Base-by-base conservation (phyloP, 768 basidiomycete genomes). In the Amanita muscaria region DNA sequence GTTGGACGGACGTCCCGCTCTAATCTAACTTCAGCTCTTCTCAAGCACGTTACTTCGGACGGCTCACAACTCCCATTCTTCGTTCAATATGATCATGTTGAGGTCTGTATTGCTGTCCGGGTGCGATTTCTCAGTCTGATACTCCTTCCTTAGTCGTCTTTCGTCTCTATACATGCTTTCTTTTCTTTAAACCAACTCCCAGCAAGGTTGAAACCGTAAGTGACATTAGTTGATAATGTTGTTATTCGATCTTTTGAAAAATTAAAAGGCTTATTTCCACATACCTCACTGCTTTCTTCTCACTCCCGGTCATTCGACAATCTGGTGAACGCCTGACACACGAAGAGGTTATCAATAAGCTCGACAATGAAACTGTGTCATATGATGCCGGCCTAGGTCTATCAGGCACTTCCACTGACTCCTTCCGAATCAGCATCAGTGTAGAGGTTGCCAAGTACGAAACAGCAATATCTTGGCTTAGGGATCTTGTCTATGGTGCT, bases 81-180 rank as follows among this genome's bases (percentile, higher is more conserved):
- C 59, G 78, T 94, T 8, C 84, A 96, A 56, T 99, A 89, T 56
- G 87, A 96, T 54, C 88, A 93, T 60, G 90, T 94, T 38, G 77
- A 90, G 69, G 92, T 87, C 39, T 32, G 64, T 16, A 19, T 16
- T 27, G 44, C 21, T 12, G 45, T 42, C 40, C 32, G 7, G 45
- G n/a, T 14, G 31, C 10, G 23, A 23, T 19, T 50, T 14, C 44
- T 31, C 41, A 23, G 43, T 7, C n/a, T 42, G 39, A 36, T 48
- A 31, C 12, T 38, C 27, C 6, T 25, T 39, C 22, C 47, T 50
- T 15, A 96, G 88, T 98, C 94, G 6, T 90, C 94, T 56, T 98
- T 99, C 60, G 79, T 97, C 46, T 77, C 80, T 14, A 65, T 98
- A 23, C 74, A 84, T 51, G 84, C 80, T 6, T 75, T 81, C 49